Percentiles rank a stretch among this genome's conserved stretches.
These are phyloP conservation scores for Boletus bicolor DNA, from an alignment of 768 basidiomycete species.

Conservation along the genomic window DNA sequence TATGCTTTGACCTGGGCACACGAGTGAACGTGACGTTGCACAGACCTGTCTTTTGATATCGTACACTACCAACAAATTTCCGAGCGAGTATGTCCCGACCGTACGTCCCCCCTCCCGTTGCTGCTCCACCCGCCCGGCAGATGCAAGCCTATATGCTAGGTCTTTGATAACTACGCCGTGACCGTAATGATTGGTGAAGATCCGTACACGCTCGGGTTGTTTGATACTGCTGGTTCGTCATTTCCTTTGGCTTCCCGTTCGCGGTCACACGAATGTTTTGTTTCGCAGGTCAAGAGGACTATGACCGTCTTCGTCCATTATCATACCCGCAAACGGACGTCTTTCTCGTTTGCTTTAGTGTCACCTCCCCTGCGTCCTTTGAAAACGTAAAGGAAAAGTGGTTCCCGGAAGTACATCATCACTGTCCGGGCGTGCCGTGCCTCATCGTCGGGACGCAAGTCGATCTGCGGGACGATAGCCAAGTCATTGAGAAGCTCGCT, in stretches of 20 bases:
- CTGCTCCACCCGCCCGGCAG: slow-evolving; percentile 12
- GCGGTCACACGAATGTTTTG: slow-evolving; percentile 9
- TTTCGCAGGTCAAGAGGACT: slow-evolving; percentile 92
- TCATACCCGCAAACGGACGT: slow-evolving; percentile 99
- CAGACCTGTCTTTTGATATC: slow-evolving; percentile 97
- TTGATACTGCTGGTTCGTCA: slow-evolving; percentile 93
- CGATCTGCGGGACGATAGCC: slow-evolving; percentile 90
- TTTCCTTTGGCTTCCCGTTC: background rate
- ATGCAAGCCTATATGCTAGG: slow-evolving; percentile 42
- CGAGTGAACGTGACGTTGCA: slow-evolving; percentile 1
- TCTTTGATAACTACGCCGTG: slow-evolving; percentile 97
- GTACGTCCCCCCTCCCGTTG: slow-evolving; percentile 46
- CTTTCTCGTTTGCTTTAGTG: slow-evolving; percentile 99
- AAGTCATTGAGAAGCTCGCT: slow-evolving; percentile 91
- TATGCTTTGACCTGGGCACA: background rate
- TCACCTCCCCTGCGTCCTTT: slow-evolving; percentile 96
- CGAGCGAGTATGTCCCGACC: slow-evolving; percentile 98
- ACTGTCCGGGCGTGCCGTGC: slow-evolving; percentile 98
- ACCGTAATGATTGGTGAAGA: slow-evolving; percentile 99
- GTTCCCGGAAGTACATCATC: slow-evolving; percentile 99
- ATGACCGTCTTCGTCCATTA: slow-evolving; percentile 96
- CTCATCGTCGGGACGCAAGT: slow-evolving; percentile 98
- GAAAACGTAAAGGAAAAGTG: slow-evolving; percentile 99
- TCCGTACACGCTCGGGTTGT: slow-evolving; percentile 96
- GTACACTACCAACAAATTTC: slow-evolving; percentile 97